phyloP scores from a whole-genome alignment of 768 basidiomycete species.

The Lactarius indigo region DNA sequence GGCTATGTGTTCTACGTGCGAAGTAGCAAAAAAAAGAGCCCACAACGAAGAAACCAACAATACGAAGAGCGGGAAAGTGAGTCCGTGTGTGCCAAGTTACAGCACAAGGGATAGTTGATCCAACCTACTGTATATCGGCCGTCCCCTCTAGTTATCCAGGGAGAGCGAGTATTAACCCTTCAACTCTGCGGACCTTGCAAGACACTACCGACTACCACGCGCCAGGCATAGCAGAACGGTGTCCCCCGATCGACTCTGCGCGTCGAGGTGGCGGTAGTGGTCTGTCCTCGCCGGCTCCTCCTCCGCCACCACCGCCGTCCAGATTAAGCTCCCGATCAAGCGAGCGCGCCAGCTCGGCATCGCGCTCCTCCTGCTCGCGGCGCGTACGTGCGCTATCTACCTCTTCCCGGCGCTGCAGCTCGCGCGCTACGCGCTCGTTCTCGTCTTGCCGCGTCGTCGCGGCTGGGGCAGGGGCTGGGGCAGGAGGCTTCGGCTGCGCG shows the following conservation, averaged over 20 bases:
- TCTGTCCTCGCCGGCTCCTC: neutral
- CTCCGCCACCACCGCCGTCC: neutral
- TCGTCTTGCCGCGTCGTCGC: neutral
- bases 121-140: no score
- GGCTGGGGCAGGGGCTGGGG: neutral
- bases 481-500: neutral
- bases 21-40: neutral
- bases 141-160: neutral
- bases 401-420: constrained; percentile 21
- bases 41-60: neutral
- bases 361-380: constrained; percentile 25
- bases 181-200: neutral
- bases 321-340: constrained; percentile 26
- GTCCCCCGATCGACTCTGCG: neutral
- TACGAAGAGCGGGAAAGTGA: neutral
- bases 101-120: neutral
- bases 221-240: neutral
- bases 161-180: neutral
- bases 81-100: neutral
- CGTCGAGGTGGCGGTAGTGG: neutral
- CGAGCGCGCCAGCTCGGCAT: constrained; percentile 24
- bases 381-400: constrained; percentile 12
- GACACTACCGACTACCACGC: neutral
- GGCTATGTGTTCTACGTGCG: neutral
- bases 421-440: constrained; percentile 15